phyloP scores from a whole-genome alignment of 805 yeast genomes.

The Cyberlindnera xylosilytica region DNA sequence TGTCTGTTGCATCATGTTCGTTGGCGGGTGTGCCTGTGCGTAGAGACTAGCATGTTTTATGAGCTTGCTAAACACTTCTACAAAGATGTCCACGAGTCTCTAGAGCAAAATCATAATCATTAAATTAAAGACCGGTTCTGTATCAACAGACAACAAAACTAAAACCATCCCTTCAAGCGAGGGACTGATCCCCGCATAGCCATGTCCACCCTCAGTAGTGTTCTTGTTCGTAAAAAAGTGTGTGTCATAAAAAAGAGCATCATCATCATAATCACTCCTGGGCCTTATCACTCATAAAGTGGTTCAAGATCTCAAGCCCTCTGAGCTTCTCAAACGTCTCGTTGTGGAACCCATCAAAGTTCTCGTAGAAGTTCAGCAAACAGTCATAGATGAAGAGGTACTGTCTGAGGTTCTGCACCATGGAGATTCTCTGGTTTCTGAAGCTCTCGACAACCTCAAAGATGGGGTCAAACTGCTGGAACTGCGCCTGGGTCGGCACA shows the following conservation, averaged over 20 bases:
- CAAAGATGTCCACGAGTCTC: too few species aligned
- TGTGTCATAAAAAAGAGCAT: neutral
- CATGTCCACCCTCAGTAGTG: too few species aligned
- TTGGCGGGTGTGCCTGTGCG: too few species aligned
- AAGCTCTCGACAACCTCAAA: conserved; percentile 61
- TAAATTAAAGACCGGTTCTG: too few species aligned
- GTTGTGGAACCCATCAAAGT: conserved; percentile 9
- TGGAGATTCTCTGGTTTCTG: conserved; percentile 71
- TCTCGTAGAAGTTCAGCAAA: conserved; percentile 28
- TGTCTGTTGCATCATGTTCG: too few species aligned
- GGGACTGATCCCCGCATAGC: too few species aligned
- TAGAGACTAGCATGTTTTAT: too few species aligned
- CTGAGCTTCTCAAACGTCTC: conserved; percentile 14
- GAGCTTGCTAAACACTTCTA: too few species aligned
- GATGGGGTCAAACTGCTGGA: conserved; percentile 47
- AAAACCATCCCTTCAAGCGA: too few species aligned
- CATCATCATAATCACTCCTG: neutral
- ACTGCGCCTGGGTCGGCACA: neutral
- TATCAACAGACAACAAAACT: too few species aligned
- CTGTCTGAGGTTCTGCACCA: conserved; percentile 83
- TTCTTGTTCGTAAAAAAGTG: too few species aligned
- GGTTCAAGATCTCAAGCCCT: conserved; percentile 14
- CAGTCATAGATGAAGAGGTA: conserved; percentile 72
- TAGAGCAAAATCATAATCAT: too few species aligned
- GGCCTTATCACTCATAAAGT: conserved; percentile 11